Percentiles rank a stretch among this genome's conserved stretches.
These are phyloP conservation scores for Erythrophleum ivorense DNA, from an alignment of 331 rosid genomes.

Conservation along the genomic window DNA sequence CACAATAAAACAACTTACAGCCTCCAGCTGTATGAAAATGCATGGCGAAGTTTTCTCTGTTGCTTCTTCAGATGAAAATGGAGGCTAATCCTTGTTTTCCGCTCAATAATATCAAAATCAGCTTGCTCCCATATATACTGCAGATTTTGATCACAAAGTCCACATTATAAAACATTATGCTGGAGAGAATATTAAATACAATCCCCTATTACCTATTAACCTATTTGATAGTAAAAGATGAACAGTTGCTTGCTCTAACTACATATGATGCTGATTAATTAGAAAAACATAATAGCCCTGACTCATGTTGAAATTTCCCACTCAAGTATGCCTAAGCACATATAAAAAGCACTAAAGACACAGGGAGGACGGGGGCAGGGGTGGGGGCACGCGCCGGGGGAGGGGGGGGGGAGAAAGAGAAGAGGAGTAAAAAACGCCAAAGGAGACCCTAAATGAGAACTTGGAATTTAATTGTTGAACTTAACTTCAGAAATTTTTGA, in stretches of 20 bases:
- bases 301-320: conserved; percentile 4
- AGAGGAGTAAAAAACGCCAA: not conserved
- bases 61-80: conserved; percentile 81
- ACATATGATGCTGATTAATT: not conserved
- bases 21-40: conserved; percentile 95
- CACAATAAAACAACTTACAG: conserved; percentile 65
- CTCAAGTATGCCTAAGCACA: conserved; percentile 10
- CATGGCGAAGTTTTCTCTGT: conserved; percentile 78
- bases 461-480: conserved; percentile 3
- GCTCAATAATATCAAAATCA: conserved; percentile 80
- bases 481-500: conserved; percentile 3
- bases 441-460: conserved; percentile 18
- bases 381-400: too few species aligned
- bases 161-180: conserved; percentile 28
- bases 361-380: too few species aligned
- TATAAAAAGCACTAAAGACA: too few species aligned
- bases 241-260: conserved; percentile 17
- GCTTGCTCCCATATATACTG: conserved; percentile 98
- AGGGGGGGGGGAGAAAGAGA: not conserved
- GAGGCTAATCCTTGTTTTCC: conserved; percentile 89
- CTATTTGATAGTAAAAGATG: conserved; percentile 16
- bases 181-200: conserved; percentile 9
- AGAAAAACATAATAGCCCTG: conserved; percentile 11
- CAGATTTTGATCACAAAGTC: conserved; percentile 43
- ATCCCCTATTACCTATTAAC: conserved; percentile 2